These are phyloP conservation scores for Trichomonas tenax DNA, from an alignment of 208 protist genomes.

Conservation along the genomic window DNA sequence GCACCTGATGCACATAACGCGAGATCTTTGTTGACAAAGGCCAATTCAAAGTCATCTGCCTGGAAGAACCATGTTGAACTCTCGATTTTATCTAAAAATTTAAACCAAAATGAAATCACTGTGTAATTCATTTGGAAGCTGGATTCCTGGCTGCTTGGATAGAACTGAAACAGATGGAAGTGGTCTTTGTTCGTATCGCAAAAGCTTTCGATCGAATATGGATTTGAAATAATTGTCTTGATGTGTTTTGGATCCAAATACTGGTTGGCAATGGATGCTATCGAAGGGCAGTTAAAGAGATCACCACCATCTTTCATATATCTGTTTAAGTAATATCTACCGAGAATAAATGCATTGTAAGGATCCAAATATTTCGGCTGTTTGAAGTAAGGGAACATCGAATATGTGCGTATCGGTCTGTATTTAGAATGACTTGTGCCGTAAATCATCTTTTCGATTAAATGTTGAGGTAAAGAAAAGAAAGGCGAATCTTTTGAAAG, in stretches of 20 bases:
- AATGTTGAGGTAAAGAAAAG: not conserved
- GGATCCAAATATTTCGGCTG: not conserved
- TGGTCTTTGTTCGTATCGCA: not conserved
- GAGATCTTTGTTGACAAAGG: not conserved
- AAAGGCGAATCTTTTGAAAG: not conserved
- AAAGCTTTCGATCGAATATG: not conserved
- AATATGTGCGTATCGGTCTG: not conserved
- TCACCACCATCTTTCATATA: not conserved
- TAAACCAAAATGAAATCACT: slow-evolving; percentile 1
- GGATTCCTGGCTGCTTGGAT: not conserved
- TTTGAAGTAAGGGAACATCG: not conserved
- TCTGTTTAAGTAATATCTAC: not conserved
- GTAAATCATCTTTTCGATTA: not conserved
- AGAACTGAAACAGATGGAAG: slow-evolving; percentile 1
- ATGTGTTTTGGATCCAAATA: not conserved
- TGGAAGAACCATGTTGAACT: not conserved
- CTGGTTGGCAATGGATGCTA: not conserved
- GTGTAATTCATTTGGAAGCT: not conserved
- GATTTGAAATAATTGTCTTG: not conserved
- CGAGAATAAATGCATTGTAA: not conserved
- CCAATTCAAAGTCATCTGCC: not conserved
- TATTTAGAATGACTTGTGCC: not conserved
- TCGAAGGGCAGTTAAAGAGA: not conserved
- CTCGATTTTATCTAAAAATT: not conserved
- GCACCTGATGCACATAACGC: not conserved